Evolutionary conservation across 345 rosid species (phyloP).

Genomic region (Excoecaria agallocha): DNA sequence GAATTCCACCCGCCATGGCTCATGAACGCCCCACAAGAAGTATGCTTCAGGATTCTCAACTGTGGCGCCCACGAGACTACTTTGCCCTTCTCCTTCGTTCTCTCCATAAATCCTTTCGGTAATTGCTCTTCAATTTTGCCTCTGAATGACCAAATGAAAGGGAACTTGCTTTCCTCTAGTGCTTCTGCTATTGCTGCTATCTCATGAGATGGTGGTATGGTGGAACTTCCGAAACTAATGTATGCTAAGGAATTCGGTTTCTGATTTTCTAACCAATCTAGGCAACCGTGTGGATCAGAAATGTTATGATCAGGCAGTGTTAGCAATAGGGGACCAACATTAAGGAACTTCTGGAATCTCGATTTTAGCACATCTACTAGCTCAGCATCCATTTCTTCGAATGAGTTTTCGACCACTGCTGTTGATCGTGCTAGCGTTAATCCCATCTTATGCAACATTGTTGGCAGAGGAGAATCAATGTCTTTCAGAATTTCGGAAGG

Average conservation of each 20-base stretch:
- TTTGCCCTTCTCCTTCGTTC: slow-evolving; percentile 34
- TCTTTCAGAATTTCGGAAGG: slow-evolving; percentile 26
- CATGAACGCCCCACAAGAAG: slow-evolving; percentile 49
- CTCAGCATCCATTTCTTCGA: slow-evolving; percentile 38
- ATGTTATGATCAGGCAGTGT: slow-evolving; percentile 5
- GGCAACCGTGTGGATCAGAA: slow-evolving; percentile 32
- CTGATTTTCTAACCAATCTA: slow-evolving; percentile 56
- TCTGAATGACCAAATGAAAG: slow-evolving; percentile 68
- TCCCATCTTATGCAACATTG: slow-evolving; percentile 41
- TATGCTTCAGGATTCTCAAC: slow-evolving; percentile 37
- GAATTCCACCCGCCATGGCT: slow-evolving; percentile 80
- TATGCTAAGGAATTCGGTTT: slow-evolving; percentile 44
- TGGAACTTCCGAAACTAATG: slow-evolving; percentile 60
- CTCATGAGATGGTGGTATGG: slow-evolving; percentile 28
- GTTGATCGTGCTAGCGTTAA: slow-evolving; percentile 36
- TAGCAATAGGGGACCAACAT: slow-evolving; percentile 42
- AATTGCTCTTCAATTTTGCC: slow-evolving; percentile 21
- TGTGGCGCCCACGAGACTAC: slow-evolving; percentile 72
- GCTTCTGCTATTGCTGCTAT: slow-evolving; percentile 54
- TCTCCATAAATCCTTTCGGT: slow-evolving; percentile 44
- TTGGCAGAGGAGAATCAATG: slow-evolving; percentile 16
- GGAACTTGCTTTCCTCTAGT: slow-evolving; percentile 38
- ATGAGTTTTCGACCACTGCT: slow-evolving; percentile 38
- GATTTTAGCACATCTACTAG: slow-evolving; percentile 27
- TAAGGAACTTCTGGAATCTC: slow-evolving; percentile 33